These are phyloP conservation scores for Gracilaria domingensis DNA, from an alignment of 23 red algal genomes.

Conservation along the genomic window DNA sequence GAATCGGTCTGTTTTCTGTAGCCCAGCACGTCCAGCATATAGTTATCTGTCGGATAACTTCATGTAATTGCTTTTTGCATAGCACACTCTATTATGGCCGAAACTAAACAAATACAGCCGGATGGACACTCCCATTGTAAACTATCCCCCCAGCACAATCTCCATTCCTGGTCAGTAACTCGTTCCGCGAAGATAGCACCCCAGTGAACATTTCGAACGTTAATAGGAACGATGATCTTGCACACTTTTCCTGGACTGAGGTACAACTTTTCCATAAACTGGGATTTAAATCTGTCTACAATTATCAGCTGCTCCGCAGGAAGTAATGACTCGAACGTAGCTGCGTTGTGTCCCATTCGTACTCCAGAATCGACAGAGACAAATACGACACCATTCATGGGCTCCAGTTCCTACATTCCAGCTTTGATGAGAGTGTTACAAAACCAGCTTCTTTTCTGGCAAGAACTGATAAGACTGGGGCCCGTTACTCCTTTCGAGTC, in stretches of 20 bases:
- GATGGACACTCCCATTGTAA: background rate
- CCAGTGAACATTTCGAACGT: background rate
- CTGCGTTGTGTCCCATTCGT: background rate
- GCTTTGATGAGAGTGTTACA: background rate
- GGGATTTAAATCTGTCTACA: background rate
- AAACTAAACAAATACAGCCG: background rate
- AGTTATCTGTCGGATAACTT: background rate
- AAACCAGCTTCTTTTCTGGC: background rate
- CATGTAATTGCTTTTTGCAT: background rate
- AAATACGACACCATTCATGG: background rate
- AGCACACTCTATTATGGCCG: background rate
- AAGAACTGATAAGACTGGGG: background rate
- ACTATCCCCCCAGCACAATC: background rate
- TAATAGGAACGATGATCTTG: background rate
- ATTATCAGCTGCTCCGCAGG: too few relatives aligned
- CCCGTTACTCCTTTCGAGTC: background rate
- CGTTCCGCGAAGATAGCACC: background rate
- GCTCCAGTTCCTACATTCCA: background rate
- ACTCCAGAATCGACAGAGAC: background rate
- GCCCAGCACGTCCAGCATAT: background rate
- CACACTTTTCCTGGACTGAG: background rate
- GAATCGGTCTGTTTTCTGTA: background rate
- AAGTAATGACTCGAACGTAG: background rate
- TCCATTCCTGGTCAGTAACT: background rate
- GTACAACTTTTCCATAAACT: background rate